Evolutionary conservation across 164 flowering plant species (phyloP), one percentile per base, ranked within the genome.

Genomic region (Stephania japonica): DNA sequence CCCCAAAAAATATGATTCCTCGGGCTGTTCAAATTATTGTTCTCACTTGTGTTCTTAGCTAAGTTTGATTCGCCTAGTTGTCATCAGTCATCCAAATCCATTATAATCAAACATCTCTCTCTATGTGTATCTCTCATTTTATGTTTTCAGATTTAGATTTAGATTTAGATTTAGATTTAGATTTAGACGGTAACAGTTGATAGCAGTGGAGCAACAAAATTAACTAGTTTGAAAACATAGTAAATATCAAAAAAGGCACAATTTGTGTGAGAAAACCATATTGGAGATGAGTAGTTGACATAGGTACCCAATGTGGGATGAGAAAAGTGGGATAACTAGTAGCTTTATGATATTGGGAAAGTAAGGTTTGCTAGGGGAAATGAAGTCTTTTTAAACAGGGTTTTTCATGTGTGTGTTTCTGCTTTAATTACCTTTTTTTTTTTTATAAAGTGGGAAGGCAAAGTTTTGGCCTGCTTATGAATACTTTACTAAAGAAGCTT

Each of bases 341-440:
- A 14, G 53, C 18, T 56, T 56, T 56, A 56, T 10, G 21, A 56
- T 56, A 56, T 56, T 0, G 62, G 62, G 62, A 56, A 56, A 56
- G 62, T 56, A 0, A 2, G n/a, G 7, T 13, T 56, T 56, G n/a
- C 21, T 12, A 47, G 38, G 38, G 38, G 38, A 32, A 47, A 9
- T 16, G 16, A 47, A 16, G 53, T 47, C 21, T 19, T 56, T 47
- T 9, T 56, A 16, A 56, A 56, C 21, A 56, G 21, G 21, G 62
- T 16, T 56, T 56, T n/a, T 56, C 62, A 56, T 56, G 62, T 56
- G 62, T 11, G 53, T 56, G n/a, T 56, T 53, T 56, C 62, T 56
- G 62, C 62, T 56, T 56, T 56, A 56, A 56, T 56, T 56, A 56
- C 62, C 16, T 56, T 53, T 56, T 47, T n/a, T 56, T 56, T 53